Conservation (phyloP, 257 asterid species). For the Plantago elongata region DNA sequence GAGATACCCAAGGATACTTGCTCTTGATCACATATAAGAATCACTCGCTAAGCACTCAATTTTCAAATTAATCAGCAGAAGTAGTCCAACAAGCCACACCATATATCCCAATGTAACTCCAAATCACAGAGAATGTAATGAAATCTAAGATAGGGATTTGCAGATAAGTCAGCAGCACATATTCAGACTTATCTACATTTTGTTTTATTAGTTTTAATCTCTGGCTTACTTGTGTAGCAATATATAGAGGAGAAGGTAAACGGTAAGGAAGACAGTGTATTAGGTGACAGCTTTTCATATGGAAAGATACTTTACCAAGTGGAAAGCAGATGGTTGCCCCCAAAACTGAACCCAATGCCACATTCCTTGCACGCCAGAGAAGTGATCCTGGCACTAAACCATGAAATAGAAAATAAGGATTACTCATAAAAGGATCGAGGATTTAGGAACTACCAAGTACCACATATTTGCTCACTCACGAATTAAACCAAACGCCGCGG, state of each 20-base stretch:
- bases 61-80: no score
- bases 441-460: background rate
- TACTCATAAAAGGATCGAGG: conserved; percentile 15
- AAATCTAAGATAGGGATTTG: background rate
- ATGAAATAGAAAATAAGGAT: conserved; percentile 15
- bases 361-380: conserved; percentile 81
- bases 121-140: conserved; percentile 5
- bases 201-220: background rate
- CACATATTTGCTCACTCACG: conserved; percentile 37
- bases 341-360: conserved; percentile 79
- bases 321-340: conserved; percentile 95
- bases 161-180: background rate
- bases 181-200: background rate
- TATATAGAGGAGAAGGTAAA: conserved; percentile 2
- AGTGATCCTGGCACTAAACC: conserved; percentile 89
- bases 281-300: conserved; percentile 4
- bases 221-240: background rate
- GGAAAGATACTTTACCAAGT: conserved; percentile 51
- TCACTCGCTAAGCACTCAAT: no score
- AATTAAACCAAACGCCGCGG: conserved; percentile 86
- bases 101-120: background rate
- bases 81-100: no score
- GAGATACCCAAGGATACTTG: no score
- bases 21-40: no score
- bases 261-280: background rate